Conservation (phyloP, 2,329 filamentous ascomycete genomes). For the Orbilia ellipsospora region DNA sequence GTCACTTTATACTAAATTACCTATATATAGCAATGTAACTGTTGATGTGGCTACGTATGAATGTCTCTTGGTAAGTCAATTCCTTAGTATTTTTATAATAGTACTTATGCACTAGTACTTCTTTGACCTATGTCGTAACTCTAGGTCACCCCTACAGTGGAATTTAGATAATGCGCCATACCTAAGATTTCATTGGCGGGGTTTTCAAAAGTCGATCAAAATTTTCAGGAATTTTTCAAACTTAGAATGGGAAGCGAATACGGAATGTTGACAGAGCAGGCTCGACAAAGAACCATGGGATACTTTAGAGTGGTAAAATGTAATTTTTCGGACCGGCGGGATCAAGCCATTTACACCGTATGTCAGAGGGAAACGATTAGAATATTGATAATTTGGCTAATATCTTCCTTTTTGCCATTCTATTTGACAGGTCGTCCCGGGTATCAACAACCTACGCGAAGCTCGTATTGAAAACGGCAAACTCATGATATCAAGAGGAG, state of each 20-base stretch:
- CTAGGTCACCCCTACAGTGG: too few relatives aligned
- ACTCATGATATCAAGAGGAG: slow-evolving; percentile 35
- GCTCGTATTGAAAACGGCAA: slow-evolving; percentile 42
- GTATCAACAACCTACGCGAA: slow-evolving; percentile 45
- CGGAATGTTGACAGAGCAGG: slow-evolving; percentile 63
- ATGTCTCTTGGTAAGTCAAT: slow-evolving; percentile 64
- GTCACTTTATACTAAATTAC: not conserved
- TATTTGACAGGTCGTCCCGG: slow-evolving; percentile 30
- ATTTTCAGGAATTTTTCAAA: slow-evolving; percentile 61
- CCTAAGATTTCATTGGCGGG: too few relatives aligned
- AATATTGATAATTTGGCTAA: too few relatives aligned
- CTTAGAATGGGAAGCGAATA: slow-evolving; percentile 63
- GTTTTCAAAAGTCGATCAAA: too few relatives aligned
- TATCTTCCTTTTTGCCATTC: not conserved
- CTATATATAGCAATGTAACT: too few relatives aligned
- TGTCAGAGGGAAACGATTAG: too few relatives aligned
- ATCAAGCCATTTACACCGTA: slow-evolving; percentile 34
- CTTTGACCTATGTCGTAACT: too few relatives aligned
- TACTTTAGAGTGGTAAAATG: slow-evolving; percentile 63
- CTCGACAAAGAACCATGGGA: slow-evolving; percentile 61
- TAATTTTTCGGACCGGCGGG: slow-evolving; percentile 38
- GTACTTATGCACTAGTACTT: slow-evolving; percentile 62
- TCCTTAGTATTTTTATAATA: slow-evolving; percentile 68
- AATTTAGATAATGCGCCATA: too few relatives aligned
- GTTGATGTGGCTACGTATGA: not conserved